Evolutionary conservation across 176 grass and related monocot species (phyloP), one percentile per base, ranked within the genome.

Genomic region (Rhynchospora pubera): DNA sequence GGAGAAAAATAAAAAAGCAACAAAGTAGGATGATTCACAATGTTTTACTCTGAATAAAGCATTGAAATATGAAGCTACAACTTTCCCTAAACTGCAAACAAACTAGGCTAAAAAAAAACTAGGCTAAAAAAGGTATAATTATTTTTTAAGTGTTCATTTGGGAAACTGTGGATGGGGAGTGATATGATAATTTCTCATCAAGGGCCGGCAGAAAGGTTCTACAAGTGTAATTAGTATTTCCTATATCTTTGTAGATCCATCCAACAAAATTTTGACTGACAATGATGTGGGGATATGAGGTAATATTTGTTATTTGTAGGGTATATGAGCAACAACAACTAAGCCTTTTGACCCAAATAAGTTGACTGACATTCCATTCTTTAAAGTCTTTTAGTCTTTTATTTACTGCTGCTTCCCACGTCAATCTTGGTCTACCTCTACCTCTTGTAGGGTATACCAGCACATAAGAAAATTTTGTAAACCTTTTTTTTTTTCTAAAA

Each of bases 201-300:
- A 9, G 18, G 68, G 8, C 9, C 3, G 9, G 43, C 46, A n/a
- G 42, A 46, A 71, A n/a, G 43, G 42, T 71, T 71, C 3, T 71
- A n/a, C 11, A 18, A 71, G 67, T 45, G 67, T 65, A 77, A 64
- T 78, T 62, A 52, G 34, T 57, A 78, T 51, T 63, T 56, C 15
- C 34, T 47, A 66, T 68, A n/a, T 67, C 21, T 53, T 62, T 83
- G 21, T 59, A 62, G 85, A 76, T 65, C 43, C 8, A 9, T 51
- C 70, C 45, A 74, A 74, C 44, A 50, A 74, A 74, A 50, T 50
- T 71, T 75, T 75, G 70, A 53, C 46, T 75, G 46, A 51, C 47
- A 9, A 5, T 75, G 70, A 52, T 75, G 47, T 9, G 70, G 70
- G 42, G 11, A 75, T 53, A 15, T 75, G 46, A 75, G 21, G 45